Percentiles rank a stretch among this genome's conserved stretches.
phyloP scores from a whole-genome alignment of 495 filamentous ascomycete species.

The Patellaria atrata region DNA sequence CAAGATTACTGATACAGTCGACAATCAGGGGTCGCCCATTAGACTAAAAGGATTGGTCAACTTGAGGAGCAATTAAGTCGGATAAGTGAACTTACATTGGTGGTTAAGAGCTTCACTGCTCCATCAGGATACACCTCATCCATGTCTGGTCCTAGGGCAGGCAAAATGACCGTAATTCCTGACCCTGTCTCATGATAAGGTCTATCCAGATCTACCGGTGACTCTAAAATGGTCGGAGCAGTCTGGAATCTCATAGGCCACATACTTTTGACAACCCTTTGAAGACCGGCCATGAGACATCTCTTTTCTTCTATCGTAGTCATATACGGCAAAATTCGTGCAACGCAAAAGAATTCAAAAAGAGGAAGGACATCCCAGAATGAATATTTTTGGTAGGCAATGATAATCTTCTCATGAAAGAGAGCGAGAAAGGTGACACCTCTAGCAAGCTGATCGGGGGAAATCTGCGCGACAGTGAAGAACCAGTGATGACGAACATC shows the following conservation, averaged over 20 bases:
- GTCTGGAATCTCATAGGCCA: not conserved
- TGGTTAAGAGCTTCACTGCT: not conserved
- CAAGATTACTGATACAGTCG: not conserved
- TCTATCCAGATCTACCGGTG: not conserved
- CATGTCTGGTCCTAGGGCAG: not conserved
- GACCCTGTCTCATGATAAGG: not conserved
- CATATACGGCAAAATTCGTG: slow-evolving; percentile 1
- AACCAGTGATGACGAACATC: not conserved
- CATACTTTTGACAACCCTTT: not conserved
- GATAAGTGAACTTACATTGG: not conserved
- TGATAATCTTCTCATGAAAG: not conserved
- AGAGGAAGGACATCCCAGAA: not conserved
- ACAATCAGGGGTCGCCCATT: not conserved
- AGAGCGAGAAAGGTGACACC: not conserved
- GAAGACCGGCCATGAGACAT: not conserved
- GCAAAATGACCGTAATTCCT: not conserved
- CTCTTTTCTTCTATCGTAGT: not conserved
- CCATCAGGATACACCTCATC: not conserved
- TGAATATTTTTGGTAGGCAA: not conserved
- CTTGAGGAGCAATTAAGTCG: not conserved
- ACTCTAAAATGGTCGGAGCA: not conserved
- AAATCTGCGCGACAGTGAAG: not conserved
- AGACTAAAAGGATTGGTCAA: not conserved
- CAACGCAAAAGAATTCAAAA: slow-evolving; percentile 1
- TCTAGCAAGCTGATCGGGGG: not conserved